Conservation (phyloP, 345 rosid species). For the Brassica carinata region DNA sequence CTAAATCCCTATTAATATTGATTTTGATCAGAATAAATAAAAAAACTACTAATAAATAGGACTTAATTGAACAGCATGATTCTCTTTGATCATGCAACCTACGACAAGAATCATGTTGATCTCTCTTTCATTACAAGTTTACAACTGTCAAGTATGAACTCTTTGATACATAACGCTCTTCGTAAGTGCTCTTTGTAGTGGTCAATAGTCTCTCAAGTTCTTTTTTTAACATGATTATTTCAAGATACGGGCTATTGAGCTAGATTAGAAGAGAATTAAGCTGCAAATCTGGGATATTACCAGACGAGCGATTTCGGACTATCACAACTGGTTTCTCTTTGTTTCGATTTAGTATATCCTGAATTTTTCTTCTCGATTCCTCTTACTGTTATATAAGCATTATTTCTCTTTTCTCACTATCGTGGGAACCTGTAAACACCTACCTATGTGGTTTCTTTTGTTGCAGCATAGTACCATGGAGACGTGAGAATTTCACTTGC, state of each 20-base stretch:
- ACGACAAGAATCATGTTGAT: background rate
- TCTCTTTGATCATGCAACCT: background rate
- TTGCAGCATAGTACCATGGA: conserved; percentile 96
- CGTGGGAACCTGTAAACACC: background rate
- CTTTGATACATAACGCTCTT: background rate
- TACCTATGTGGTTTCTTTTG: conserved; percentile 9
- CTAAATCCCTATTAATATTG: no score
- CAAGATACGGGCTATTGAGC: conserved; percentile 89
- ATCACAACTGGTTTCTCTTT: conserved; percentile 61
- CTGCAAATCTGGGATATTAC: conserved; percentile 90
- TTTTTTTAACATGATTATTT: background rate
- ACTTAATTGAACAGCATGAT: background rate
- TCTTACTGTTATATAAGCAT: background rate
- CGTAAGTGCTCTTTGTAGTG: background rate
- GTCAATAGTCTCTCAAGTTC: conserved; percentile 3
- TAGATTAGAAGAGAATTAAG: conserved; percentile 93
- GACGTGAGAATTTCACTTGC: conserved; percentile 98
- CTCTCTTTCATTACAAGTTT: conserved; percentile 60
- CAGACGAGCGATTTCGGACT: conserved; percentile 5
- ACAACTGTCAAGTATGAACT: conserved; percentile 61
- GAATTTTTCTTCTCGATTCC: background rate
- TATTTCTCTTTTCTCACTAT: background rate
- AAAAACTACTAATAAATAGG: no score
- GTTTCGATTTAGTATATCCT: background rate
- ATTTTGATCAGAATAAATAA: no score